Evolutionary conservation across 805 yeast species (phyloP).

Genomic region (Metschnikowia cerradonensis): DNA sequence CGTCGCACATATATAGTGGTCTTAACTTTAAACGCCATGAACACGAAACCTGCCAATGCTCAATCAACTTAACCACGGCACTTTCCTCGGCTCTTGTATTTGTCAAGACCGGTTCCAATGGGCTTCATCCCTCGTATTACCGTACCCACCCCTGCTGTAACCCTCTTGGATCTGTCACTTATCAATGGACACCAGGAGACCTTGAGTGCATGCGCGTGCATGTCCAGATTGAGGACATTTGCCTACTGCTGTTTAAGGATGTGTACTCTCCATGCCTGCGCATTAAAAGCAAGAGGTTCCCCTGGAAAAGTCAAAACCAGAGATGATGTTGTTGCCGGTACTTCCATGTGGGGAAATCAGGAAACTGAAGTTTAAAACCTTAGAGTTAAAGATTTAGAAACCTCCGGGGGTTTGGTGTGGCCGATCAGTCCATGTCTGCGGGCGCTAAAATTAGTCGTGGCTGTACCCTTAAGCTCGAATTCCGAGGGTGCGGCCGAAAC

Average conservation of each 20-base stretch:
- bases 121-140: no score
- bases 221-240: neutral
- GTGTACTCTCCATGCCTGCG: neutral
- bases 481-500: conserved; percentile 1
- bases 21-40: neutral
- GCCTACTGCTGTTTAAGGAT: neutral
- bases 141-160: no score
- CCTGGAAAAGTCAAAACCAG: neutral
- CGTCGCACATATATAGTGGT: neutral
- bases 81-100: neutral
- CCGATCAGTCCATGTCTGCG: neutral
- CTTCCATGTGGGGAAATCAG: neutral
- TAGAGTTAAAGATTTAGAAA: neutral
- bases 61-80: neutral
- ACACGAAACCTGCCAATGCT: neutral
- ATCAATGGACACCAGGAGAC: neutral
- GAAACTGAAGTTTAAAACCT: neutral
- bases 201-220: conserved; percentile 1
- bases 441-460: neutral
- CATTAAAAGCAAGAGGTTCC: neutral
- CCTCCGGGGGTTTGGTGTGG: neutral
- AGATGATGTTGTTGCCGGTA: neutral
- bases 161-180: neutral
- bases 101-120: neutral
- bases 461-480: neutral